Evolutionary conservation across 2,329 filamentous ascomycete genomes (phyloP).

Genomic region (Talaromyces sp.): DNA sequence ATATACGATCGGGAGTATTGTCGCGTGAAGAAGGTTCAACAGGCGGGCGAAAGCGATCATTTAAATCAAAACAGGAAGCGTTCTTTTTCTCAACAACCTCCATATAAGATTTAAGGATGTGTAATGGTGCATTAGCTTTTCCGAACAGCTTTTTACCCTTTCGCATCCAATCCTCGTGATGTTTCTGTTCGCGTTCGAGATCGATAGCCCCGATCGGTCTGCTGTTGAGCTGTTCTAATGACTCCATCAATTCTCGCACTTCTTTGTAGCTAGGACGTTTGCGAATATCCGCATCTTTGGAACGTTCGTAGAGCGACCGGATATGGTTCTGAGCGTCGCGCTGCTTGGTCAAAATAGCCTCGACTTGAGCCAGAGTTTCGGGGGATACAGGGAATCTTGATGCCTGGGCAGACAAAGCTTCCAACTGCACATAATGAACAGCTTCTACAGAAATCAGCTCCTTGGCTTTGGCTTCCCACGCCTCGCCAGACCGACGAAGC

Average conservation of each 20-base stretch:
- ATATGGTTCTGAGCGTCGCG: conserved; percentile 90
- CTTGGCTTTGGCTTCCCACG: conserved; percentile 90
- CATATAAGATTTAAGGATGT: conserved; percentile 93
- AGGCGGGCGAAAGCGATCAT: conserved; percentile 82
- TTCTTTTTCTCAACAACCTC: conserved; percentile 90
- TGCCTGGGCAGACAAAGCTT: conserved; percentile 84
- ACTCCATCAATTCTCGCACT: conserved; percentile 84
- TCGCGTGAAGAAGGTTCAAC: conserved; percentile 90
- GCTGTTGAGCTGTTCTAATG: conserved; percentile 82
- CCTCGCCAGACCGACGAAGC: conserved; percentile 70
- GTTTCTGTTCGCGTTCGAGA: conserved; percentile 87
- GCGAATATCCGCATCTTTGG: conserved; percentile 68
- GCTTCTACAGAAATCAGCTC: conserved; percentile 89
- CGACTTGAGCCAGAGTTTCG: conserved; percentile 76
- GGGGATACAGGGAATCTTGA: conserved; percentile 73
- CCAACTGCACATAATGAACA: conserved; percentile 90
- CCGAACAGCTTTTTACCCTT: conserved; percentile 97
- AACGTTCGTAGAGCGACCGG: conserved; percentile 73
- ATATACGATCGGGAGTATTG: conserved; percentile 59
- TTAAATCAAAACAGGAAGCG: conserved; percentile 82
- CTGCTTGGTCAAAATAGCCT: conserved; percentile 92
- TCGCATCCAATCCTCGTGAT: conserved; percentile 98
- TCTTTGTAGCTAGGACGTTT: conserved; percentile 84
- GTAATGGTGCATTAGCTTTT: conserved; percentile 93
- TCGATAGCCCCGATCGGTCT: conserved; percentile 89